These are phyloP conservation scores for Solidago caesia DNA, from an alignment of 129 eudicot genomes.

Conservation along the genomic window DNA sequence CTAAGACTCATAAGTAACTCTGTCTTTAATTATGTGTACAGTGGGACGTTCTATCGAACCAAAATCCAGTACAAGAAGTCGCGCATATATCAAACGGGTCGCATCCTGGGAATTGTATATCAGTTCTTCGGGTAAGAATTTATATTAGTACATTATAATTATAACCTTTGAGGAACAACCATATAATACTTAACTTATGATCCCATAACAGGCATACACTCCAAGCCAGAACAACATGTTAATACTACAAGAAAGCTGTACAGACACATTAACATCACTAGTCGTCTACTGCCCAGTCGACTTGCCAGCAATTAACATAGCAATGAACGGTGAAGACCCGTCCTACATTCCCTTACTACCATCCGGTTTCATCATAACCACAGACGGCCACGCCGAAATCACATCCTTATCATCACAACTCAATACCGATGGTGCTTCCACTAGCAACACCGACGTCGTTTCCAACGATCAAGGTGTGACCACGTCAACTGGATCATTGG, in stretches of 20 bases:
- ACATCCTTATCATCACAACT: slow-evolving; percentile 11
- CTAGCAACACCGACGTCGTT: slow-evolving; percentile 26
- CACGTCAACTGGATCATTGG: slow-evolving; percentile 45
- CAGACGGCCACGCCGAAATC: slow-evolving; percentile 44
- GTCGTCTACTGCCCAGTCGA: slow-evolving; percentile 73
- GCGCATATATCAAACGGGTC: slow-evolving; percentile 64
- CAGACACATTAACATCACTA: slow-evolving; percentile 59
- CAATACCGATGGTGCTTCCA: slow-evolving; percentile 40
- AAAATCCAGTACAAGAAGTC: slow-evolving; percentile 73
- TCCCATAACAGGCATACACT: slow-evolving; percentile 48
- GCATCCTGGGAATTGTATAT: slow-evolving; percentile 75
- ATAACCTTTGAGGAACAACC: neutral
- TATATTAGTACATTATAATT: neutral
- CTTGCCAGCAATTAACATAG: slow-evolving; percentile 50
- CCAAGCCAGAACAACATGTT: slow-evolving; percentile 70
- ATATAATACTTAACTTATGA: neutral
- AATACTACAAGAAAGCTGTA: slow-evolving; percentile 82
- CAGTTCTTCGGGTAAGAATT: slow-evolving; percentile 61
- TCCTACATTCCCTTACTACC: slow-evolving; percentile 71
- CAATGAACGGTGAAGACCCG: slow-evolving; percentile 71
- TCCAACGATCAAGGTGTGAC: neutral
- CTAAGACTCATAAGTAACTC: neutral
- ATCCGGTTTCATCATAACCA: slow-evolving; percentile 68
- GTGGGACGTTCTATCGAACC: slow-evolving; percentile 86
- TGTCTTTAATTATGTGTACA: slow-evolving; percentile 8